These are phyloP conservation scores for Neofusicoccum cordaticola DNA, from an alignment of 2,329 filamentous ascomycete genomes.

Conservation along the genomic window DNA sequence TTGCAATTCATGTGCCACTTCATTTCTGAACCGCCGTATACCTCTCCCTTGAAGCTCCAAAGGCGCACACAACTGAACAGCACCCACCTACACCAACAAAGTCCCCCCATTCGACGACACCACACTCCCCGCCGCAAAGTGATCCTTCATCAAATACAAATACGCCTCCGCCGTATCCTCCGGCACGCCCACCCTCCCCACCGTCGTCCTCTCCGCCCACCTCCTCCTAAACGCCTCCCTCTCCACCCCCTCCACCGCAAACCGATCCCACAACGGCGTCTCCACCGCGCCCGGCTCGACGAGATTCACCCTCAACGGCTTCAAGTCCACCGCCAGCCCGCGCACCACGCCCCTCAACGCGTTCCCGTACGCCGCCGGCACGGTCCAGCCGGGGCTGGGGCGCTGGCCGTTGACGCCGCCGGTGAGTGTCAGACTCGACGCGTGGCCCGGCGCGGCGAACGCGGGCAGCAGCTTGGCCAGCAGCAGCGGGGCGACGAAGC, in stretches of 20 bases:
- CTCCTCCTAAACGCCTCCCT: conserved; percentile 21
- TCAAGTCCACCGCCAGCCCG: conserved; percentile 60
- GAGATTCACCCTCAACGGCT: conserved; percentile 62
- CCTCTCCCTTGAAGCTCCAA: too few species aligned
- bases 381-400: conserved; percentile 34
- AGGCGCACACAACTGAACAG: too few species aligned
- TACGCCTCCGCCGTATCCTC: conserved; percentile 44
- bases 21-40: too few species aligned
- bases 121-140: conserved; percentile 45
- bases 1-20: too few species aligned
- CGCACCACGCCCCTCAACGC: conserved; percentile 46
- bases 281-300: conserved; percentile 56
- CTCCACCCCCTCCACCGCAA: neutral
- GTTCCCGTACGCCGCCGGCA: conserved; percentile 27
- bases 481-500: conserved; percentile 34
- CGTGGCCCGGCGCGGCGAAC: conserved; percentile 31
- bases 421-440: conserved; percentile 42
- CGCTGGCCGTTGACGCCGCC: conserved; percentile 35
- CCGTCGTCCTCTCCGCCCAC: conserved; percentile 27
- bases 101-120: conserved; percentile 43
- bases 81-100: neutral
- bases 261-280: conserved; percentile 42
- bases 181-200: conserved; percentile 26
- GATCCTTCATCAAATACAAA: conserved; percentile 48
- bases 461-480: conserved; percentile 40